Evolutionary conservation across 2,329 filamentous ascomycete genomes (phyloP).

Genomic region (Lizonia empirigonia): DNA sequence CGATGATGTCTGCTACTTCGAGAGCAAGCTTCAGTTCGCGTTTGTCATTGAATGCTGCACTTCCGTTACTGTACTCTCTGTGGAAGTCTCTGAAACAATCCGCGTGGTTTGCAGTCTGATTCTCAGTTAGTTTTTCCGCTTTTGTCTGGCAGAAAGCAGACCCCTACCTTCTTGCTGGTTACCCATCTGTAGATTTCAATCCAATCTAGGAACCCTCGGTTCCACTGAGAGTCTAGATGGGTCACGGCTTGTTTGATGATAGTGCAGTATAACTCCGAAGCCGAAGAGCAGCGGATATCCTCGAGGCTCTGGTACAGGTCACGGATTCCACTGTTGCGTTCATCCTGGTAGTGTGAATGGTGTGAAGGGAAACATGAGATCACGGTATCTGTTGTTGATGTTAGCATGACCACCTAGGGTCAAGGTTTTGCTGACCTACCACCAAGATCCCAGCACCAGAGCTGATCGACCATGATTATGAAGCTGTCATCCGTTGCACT

Average conservation of each 20-base stretch:
- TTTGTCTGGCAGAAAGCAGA: too few species aligned
- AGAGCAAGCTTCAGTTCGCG: not conserved
- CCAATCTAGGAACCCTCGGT: not conserved
- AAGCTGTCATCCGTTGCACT: not conserved
- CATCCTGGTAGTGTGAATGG: not conserved
- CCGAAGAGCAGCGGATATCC: too few species aligned
- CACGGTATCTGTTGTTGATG: not conserved
- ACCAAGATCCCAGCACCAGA: not conserved
- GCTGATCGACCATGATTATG: not conserved
- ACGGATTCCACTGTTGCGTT: not conserved
- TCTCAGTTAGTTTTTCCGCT: not conserved
- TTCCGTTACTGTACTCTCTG: not conserved
- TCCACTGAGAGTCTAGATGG: not conserved
- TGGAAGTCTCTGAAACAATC: not conserved
- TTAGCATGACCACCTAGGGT: too few species aligned
- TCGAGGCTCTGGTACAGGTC: not conserved
- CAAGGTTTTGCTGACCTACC: not conserved
- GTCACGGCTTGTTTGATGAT: not conserved
- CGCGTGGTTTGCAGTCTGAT: not conserved
- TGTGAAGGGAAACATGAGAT: not conserved
- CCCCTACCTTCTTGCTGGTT: not conserved
- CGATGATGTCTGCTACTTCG: not conserved
- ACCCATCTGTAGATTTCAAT: not conserved
- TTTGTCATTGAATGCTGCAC: not conserved
- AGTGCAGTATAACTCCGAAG: not conserved